phyloP scores from a whole-genome alignment of 1,284 basidiomycete genomes.

The Trichosporon coremiiforme region DNA sequence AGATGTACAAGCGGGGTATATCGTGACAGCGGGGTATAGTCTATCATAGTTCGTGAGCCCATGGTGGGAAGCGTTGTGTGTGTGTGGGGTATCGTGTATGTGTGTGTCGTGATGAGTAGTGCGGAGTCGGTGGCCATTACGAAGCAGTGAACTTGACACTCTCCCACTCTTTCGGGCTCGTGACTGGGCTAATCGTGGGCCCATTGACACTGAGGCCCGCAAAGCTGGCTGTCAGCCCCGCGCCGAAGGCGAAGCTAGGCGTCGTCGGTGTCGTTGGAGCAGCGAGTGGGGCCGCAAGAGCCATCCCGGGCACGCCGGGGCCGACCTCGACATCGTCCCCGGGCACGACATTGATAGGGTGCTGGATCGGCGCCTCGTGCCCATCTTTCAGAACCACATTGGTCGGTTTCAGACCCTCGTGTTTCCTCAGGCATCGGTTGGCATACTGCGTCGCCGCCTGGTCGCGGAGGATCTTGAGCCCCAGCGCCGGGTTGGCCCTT shows the following conservation, averaged over 20 bases:
- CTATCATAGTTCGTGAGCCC: slow-evolving; percentile 10
- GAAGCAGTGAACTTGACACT: slow-evolving; percentile 12
- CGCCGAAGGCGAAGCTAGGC: not conserved
- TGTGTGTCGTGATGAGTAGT: not conserved
- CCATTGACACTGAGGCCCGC: not conserved
- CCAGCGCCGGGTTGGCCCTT: not conserved
- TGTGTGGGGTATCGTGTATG: not conserved
- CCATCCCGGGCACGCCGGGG: slow-evolving; percentile 13
- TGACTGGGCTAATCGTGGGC: not conserved
- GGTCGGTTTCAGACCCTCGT: not conserved
- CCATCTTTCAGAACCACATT: slow-evolving; percentile 6
- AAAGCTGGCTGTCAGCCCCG: not conserved
- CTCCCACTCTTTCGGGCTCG: slow-evolving; percentile 15
- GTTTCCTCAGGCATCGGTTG: not conserved
- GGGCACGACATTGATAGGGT: slow-evolving; percentile 12
- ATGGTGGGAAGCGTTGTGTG: not conserved
- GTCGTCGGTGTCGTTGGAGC: not conserved
- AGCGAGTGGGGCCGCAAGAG: not conserved
- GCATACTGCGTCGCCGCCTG: slow-evolving; percentile 14
- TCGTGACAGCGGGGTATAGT: slow-evolving; percentile 11
- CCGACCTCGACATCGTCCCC: slow-evolving; percentile 16
- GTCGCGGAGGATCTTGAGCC: slow-evolving; percentile 14
- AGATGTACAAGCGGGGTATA: slow-evolving; percentile 18
- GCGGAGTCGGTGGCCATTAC: not conserved
- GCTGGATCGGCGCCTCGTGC: not conserved